Base-by-base conservation (phyloP, 148 eudicot genomes). In the Cornus controversa region DNA sequence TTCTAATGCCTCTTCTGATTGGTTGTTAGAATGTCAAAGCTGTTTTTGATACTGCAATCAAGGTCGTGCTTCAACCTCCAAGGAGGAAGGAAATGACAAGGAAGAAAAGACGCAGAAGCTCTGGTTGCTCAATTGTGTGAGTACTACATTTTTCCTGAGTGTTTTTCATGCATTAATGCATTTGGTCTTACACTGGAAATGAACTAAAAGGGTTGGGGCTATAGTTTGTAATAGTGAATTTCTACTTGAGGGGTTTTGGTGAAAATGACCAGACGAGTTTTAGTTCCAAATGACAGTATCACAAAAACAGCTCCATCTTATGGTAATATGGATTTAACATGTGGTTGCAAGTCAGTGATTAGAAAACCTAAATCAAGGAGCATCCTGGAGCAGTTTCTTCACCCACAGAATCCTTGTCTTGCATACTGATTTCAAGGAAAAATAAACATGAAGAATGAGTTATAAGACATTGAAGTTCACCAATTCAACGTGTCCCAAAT, bases 21-120 rank as follows among this genome's bases (percentile, higher is more conserved):
- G 45, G 45, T 66, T 66, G 34, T 69, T 75, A 96, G 99, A 96
- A 96, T 84, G 99, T 96, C 75, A 96, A 96, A 85, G 93, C 90
- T 74, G 88, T 91, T 74, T 91, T 91, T 27, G 94, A 94, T 83
- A 90, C 93, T 60, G 96, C 98, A 26, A 94, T 94, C 70, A 94
- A 94, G 84, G 99, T 86, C 78, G 99, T 93, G 78, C 93, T 96
- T 84, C 98, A 96, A 84, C 99, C 99, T 81, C 93, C 98, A 15
- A 90, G 97, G 85, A 86, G 93, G 80, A 91, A 89, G 84, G 94
- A 93, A 85, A 74, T 86, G 70, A 79, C 85, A 16, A 87, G 87
- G 84, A 90, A 87, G 86, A 90, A 75, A 74, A 85, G 81, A 34
- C 93, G 70, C 58, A 83, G 88, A 66, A 89, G 82, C 86, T 83